Evolutionary conservation across 495 filamentous ascomycete species (phyloP).

Genomic region (Aspergillus avenaceus): DNA sequence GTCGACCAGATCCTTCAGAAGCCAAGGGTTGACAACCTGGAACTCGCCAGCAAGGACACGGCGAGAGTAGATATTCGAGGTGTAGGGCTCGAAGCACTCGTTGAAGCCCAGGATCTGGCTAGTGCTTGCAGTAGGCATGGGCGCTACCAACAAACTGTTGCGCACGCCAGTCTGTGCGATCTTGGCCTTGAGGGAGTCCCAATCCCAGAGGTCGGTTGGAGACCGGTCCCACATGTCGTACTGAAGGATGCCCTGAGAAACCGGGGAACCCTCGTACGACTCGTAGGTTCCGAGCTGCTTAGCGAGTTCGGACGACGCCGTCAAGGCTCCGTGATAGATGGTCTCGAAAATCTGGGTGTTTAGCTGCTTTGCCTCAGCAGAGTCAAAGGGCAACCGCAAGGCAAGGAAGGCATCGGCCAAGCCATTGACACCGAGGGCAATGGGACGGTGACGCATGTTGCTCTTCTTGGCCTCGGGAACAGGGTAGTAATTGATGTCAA

Average conservation of each 20-base stretch:
- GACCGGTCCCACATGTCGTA: constrained; percentile 98
- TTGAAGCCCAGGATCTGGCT: constrained; percentile 98
- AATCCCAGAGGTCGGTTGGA: constrained; percentile 94
- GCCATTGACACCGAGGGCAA: constrained; percentile 95
- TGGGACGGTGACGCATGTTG: constrained; percentile 92
- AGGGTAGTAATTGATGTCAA: constrained; percentile 95
- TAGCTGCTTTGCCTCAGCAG: constrained; percentile 82
- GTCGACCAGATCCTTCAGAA: constrained; percentile 96
- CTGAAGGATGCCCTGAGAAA: constrained; percentile 92
- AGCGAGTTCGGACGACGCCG: constrained; percentile 80
- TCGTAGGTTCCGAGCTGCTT: constrained; percentile 78
- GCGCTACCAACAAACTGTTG: constrained; percentile 91
- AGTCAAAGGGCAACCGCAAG: constrained; percentile 94
- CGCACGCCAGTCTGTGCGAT: constrained; percentile 89
- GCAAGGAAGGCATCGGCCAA: constrained; percentile 98
- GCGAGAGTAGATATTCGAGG: constrained; percentile 98
- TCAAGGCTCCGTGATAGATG: constrained; percentile 94
- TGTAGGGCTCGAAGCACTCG: constrained; percentile 99
- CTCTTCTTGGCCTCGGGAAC: constrained; percentile 87
- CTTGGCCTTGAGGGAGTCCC: constrained; percentile 80
- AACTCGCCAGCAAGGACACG: constrained; percentile 98
- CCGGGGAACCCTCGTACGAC: constrained; percentile 88
- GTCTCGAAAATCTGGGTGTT: constrained; percentile 99
- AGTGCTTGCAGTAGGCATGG: constrained; percentile 96
- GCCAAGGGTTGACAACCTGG: constrained; percentile 99